These are phyloP conservation scores for Phytomonas serpens DNA, from an alignment of 208 protist species.

Conservation along the genomic window DNA sequence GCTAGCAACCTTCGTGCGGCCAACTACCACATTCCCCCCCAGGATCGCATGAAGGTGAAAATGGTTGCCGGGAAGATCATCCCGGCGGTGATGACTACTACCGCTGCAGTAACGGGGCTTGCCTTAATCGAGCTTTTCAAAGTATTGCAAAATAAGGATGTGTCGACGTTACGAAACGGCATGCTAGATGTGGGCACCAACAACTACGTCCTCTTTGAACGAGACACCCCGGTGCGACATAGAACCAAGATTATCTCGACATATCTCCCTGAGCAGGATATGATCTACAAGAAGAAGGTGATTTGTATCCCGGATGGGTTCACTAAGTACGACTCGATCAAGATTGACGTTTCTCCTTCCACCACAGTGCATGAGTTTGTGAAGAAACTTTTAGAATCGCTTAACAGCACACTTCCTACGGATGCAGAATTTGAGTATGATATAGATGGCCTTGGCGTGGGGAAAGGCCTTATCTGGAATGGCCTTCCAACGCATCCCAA, in stretches of 20 bases:
- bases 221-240: conserved; percentile 63
- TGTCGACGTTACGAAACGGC: conserved; percentile 69
- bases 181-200: conserved; percentile 87
- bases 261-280: conserved; percentile 83
- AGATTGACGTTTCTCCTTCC: conserved; percentile 37
- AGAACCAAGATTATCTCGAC: conserved; percentile 59
- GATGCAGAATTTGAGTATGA: conserved; percentile 40
- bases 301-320: conserved; percentile 73
- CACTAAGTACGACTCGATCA: conserved; percentile 84
- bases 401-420: conserved; percentile 40
- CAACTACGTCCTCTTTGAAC: conserved; percentile 87
- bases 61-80: conserved; percentile 99
- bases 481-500: conserved; percentile 57
- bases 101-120: conserved; percentile 97
- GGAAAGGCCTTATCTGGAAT: conserved; percentile 82
- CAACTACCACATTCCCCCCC: conserved; percentile 91
- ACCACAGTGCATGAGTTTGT: conserved; percentile 75
- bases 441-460: conserved; percentile 72
- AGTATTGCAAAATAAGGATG: conserved; percentile 77
- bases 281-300: conserved; percentile 81
- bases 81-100: conserved; percentile 99
- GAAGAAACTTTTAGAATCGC: conserved; percentile 28
- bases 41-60: conserved; percentile 87
- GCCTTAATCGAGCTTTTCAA: conserved; percentile 98
- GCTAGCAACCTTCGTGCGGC: conserved; percentile 88